A percentile compares a stretch with the other conserved stretches of the same genome.
These are phyloP conservation scores for Cladophialophora exuberans DNA, from an alignment of 2,329 filamentous ascomycete genomes.

Conservation along the genomic window DNA sequence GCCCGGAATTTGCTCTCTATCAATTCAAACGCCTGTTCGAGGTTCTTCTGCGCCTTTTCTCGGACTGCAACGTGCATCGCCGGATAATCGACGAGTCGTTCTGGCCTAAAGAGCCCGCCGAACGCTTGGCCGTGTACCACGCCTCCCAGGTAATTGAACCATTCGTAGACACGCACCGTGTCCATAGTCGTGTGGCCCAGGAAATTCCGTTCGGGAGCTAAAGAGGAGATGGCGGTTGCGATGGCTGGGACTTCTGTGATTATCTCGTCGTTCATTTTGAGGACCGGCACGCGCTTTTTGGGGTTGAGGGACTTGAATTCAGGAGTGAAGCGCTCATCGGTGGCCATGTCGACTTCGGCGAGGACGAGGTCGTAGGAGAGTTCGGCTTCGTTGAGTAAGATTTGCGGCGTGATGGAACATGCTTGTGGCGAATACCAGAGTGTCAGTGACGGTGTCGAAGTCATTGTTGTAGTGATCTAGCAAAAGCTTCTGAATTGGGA, in stretches of 20 bases:
- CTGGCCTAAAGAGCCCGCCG: constrained; percentile 34
- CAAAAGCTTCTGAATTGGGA: too few relatives aligned
- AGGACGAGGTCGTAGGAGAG: constrained; percentile 31
- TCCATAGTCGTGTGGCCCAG: constrained; percentile 38
- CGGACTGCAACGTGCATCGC: constrained; percentile 27
- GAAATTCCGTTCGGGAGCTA: constrained; percentile 36
- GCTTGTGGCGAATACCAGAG: constrained; percentile 30
- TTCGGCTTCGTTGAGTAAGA: constrained; percentile 37
- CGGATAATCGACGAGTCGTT: constrained; percentile 35
- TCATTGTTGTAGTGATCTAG: too few relatives aligned
- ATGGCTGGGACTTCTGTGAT: constrained; percentile 43
- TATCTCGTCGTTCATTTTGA: constrained; percentile 35
- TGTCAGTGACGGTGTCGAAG: too few relatives aligned
- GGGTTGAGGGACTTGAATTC: constrained; percentile 38
- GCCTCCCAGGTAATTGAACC: constrained; percentile 42
- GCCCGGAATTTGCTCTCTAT: constrained; percentile 35
- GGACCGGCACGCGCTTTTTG: constrained; percentile 39
- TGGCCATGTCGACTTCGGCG: constrained; percentile 18
- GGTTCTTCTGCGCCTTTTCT: constrained; percentile 30
- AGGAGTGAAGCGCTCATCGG: constrained; percentile 25
- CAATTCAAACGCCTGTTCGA: constrained; percentile 33
- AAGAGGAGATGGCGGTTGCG: constrained; percentile 37
- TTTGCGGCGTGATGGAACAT: constrained; percentile 40
- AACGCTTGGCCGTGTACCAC: constrained; percentile 38
- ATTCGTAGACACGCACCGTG: constrained; percentile 39